Conservation (phyloP, 768 basidiomycete species). For the Termitomyces bulborhizus region DNA sequence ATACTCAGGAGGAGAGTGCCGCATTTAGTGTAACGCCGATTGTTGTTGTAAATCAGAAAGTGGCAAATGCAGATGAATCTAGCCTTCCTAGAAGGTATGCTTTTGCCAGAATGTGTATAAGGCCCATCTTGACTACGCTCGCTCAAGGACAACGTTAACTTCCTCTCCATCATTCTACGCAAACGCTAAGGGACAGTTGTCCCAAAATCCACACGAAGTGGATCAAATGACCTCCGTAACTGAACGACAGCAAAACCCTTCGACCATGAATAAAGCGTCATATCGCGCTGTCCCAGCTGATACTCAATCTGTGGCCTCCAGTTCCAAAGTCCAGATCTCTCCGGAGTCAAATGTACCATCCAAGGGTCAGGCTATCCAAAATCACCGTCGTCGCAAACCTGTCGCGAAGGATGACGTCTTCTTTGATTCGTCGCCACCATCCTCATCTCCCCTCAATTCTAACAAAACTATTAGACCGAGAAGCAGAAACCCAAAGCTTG, state of each 20-base stretch:
- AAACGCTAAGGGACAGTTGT: neutral
- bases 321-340: slow-evolving; percentile 9
- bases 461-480: neutral
- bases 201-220: neutral
- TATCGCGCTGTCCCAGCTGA: neutral
- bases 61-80: neutral
- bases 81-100: neutral
- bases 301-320: slow-evolving; percentile 12
- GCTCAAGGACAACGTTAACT: neutral
- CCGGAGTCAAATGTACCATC: neutral
- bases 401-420: slow-evolving; percentile 11
- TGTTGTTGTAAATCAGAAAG: neutral
- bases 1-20: neutral
- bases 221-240: neutral
- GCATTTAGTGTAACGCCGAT: too few relatives aligned
- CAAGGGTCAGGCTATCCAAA: neutral
- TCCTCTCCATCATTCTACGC: neutral
- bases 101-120: neutral
- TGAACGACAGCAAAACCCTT: neutral
- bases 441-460: slow-evolving; percentile 1
- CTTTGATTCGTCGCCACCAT: slow-evolving; percentile 4
- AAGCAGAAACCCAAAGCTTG: slow-evolving; percentile 12
- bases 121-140: neutral
- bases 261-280: neutral
- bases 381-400: slow-evolving; percentile 1